Evolutionary conservation across 306 rosid genomes (phyloP).

Genomic region (Comarum palustre): DNA sequence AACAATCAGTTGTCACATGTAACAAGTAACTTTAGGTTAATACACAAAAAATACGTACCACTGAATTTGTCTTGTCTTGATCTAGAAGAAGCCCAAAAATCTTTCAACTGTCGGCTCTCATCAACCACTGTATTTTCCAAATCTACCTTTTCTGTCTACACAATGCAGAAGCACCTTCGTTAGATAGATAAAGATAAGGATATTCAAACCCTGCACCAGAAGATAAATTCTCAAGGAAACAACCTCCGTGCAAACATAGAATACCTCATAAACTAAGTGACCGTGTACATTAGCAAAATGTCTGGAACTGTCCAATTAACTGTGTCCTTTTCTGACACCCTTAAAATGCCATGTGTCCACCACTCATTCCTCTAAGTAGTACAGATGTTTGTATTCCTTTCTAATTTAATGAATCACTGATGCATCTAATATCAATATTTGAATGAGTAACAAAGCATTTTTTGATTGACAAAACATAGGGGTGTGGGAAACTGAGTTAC

Average conservation of each 20-base stretch:
- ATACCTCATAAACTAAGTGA: not conserved
- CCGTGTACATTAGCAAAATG: not conserved
- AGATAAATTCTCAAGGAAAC: slow-evolving; percentile 6
- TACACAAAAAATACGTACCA: slow-evolving; percentile 49
- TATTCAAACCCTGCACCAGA: not conserved
- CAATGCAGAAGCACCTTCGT: slow-evolving; percentile 32
- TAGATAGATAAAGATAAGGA: slow-evolving; percentile 9
- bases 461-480: not conserved
- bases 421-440: not conserved
- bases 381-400: not conserved
- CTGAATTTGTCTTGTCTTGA: slow-evolving; percentile 67
- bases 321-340: not conserved
- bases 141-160: slow-evolving; percentile 99
- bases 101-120: slow-evolving; percentile 91
- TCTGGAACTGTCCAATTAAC: not conserved
- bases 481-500: not conserved
- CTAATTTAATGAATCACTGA: not conserved
- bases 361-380: not conserved
- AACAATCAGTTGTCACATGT: not conserved
- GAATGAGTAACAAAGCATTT: not conserved
- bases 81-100: slow-evolving; percentile 56
- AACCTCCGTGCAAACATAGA: not conserved
- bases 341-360: not conserved
- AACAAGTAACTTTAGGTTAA: not conserved
- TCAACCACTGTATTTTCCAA: slow-evolving; percentile 98